Evolutionary conservation across 2,329 filamentous ascomycete genomes (phyloP).

Genomic region (Alternaria solani): DNA sequence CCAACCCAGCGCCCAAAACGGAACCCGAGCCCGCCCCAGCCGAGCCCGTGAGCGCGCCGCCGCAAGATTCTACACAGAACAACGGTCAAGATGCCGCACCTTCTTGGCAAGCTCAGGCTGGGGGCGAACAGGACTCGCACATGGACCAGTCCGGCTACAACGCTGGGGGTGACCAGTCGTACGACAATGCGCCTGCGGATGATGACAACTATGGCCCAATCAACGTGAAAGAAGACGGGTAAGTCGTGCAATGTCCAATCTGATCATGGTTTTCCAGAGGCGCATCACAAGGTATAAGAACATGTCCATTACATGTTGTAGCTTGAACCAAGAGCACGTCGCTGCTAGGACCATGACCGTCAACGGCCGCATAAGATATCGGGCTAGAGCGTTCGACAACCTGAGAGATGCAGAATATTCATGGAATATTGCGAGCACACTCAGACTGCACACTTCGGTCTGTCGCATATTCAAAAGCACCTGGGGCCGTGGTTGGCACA

Average conservation of each 20-base stretch:
- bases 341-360: constrained; percentile 3
- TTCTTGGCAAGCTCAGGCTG: constrained; percentile 29
- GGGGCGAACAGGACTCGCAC: constrained; percentile 36
- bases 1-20: constrained; percentile 26
- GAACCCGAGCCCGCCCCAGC: constrained; percentile 33
- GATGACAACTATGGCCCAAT: constrained; percentile 61
- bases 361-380: constrained; percentile 2
- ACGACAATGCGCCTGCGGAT: constrained; percentile 42
- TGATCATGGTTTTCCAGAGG: constrained; percentile 18
- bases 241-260: constrained; percentile 58
- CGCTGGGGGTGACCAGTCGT: constrained; percentile 40
- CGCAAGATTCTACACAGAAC: constrained; percentile 26
- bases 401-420: constrained; percentile 2
- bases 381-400: constrained; percentile 8
- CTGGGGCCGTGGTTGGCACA: constrained; percentile 11
- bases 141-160: constrained; percentile 44
- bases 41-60: constrained; percentile 28
- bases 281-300: constrained; percentile 36
- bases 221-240: constrained; percentile 91
- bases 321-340: not conserved
- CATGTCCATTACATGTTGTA: not conserved
- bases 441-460: constrained; percentile 5
- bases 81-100: constrained; percentile 23
- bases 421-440: constrained; percentile 8
- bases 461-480: constrained; percentile 13